Conservation (phyloP, 768 basidiomycete genomes). For the Russula abietina region DNA sequence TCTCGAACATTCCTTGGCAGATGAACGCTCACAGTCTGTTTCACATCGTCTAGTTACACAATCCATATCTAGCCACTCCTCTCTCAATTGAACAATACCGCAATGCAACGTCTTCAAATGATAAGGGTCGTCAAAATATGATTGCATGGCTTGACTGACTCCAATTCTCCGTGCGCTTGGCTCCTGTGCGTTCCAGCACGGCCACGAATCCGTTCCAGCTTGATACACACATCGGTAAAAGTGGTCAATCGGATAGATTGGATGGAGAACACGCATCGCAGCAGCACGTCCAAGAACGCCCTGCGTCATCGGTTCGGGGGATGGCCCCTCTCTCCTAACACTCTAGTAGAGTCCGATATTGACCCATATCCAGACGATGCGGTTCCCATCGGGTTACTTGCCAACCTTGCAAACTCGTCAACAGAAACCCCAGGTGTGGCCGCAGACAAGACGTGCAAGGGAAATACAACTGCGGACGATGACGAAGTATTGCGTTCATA, state of each 20-base stretch:
- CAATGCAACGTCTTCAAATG: conserved; percentile 70
- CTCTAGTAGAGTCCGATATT: conserved; percentile 29
- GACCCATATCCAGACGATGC: conserved; percentile 46
- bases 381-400: conserved; percentile 71
- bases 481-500: conserved; percentile 23
- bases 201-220: conserved; percentile 33
- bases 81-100: conserved; percentile 74
- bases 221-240: conserved; percentile 32
- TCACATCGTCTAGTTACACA: conserved; percentile 46
- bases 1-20: conserved; percentile 1
- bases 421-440: conserved; percentile 34
- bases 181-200: conserved; percentile 40
- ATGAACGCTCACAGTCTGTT: not conserved
- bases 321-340: conserved; percentile 25
- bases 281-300: not conserved
- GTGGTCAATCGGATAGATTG: conserved; percentile 30
- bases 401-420: conserved; percentile 59
- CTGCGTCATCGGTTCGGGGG: conserved; percentile 17
- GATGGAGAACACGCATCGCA: conserved; percentile 7
- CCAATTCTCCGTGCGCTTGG: conserved; percentile 50
- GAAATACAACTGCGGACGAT: conserved; percentile 29
- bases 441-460: conserved; percentile 14
- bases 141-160: conserved; percentile 70
- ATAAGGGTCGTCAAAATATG: conserved; percentile 59
- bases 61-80: conserved; percentile 74